A percentile compares a stretch with the other conserved stretches of the same genome.
These are phyloP conservation scores for Syzygium jambos DNA, from an alignment of 345 rosid species.

Conservation along the genomic window DNA sequence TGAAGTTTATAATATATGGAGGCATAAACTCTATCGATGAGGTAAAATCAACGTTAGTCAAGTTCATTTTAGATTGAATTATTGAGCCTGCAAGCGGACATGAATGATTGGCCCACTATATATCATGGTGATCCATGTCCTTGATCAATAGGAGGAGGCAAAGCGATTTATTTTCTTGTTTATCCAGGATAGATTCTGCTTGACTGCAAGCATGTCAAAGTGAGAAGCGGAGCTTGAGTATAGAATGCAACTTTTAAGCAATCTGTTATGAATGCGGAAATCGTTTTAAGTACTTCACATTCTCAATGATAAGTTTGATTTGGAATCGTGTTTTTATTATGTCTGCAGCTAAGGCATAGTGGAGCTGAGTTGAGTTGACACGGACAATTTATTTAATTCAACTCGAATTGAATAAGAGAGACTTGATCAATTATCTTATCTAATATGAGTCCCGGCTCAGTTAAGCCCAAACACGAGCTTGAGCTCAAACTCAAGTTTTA, in stretches of 20 bases:
- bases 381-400: too few species aligned
- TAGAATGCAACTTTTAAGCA: neutral
- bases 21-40: slow-evolving; percentile 80
- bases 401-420: neutral
- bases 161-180: neutral
- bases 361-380: neutral
- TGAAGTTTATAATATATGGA: slow-evolving; percentile 86
- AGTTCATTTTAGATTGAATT: neutral
- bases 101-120: neutral
- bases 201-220: neutral
- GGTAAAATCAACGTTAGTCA: slow-evolving; percentile 32
- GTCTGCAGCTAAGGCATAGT: neutral
- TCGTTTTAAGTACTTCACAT: neutral
- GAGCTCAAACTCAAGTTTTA: neutral
- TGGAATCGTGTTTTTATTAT: neutral
- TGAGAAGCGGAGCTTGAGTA: neutral
- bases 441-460: neutral
- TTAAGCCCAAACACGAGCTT: neutral
- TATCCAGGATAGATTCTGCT: neutral
- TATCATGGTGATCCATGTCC: neutral
- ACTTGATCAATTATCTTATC: neutral
- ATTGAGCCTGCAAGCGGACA: neutral
- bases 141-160: neutral
- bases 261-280: neutral
- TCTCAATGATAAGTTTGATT: neutral